Conservation (phyloP, 73 alveolate genomes). For the Paraurostyla sp. region DNA sequence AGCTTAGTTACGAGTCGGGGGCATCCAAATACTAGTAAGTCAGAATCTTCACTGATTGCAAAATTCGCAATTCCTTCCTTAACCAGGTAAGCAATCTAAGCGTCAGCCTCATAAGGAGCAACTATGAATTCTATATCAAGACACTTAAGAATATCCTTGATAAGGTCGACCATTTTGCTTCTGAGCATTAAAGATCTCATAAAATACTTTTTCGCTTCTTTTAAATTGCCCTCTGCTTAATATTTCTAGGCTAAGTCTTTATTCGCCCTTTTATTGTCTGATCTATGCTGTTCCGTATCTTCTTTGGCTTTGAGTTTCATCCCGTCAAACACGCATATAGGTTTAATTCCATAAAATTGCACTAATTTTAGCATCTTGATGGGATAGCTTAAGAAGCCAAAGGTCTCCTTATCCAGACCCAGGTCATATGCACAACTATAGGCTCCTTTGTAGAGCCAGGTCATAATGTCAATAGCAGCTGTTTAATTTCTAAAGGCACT, state of each 20-base stretch:
- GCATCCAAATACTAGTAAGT: slow-evolving; percentile 89
- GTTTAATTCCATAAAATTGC: slow-evolving; percentile 81
- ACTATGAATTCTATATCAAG: slow-evolving; percentile 76
- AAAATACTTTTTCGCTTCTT: slow-evolving; percentile 86
- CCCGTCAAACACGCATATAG: slow-evolving; percentile 95
- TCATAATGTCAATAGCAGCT: slow-evolving; percentile 96
- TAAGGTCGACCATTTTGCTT: slow-evolving; percentile 82
- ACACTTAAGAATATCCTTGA: slow-evolving; percentile 76
- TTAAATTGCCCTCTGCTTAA: slow-evolving; percentile 84
- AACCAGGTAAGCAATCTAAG: slow-evolving; percentile 87
- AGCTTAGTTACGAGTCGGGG: slow-evolving; percentile 56
- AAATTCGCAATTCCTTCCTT: slow-evolving; percentile 84
- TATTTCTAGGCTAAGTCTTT: slow-evolving; percentile 81
- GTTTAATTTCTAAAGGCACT: slow-evolving; percentile 83
- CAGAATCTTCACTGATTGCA: slow-evolving; percentile 91
- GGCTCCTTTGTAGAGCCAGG: slow-evolving; percentile 95
- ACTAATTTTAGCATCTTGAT: slow-evolving; percentile 89
- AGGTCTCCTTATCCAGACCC: slow-evolving; percentile 77
- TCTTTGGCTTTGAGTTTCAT: slow-evolving; percentile 87
- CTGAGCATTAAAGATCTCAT: slow-evolving; percentile 86
- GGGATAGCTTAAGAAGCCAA: slow-evolving; percentile 88
- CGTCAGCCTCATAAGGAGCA: slow-evolving; percentile 97
- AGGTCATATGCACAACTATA: slow-evolving; percentile 90
- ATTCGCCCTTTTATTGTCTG: slow-evolving; percentile 75
- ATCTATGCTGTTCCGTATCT: slow-evolving; percentile 81